A percentile compares a stretch with the other conserved stretches of the same genome.
Conservation (phyloP, 257 asterid genomes). For the Misopates orontium region DNA sequence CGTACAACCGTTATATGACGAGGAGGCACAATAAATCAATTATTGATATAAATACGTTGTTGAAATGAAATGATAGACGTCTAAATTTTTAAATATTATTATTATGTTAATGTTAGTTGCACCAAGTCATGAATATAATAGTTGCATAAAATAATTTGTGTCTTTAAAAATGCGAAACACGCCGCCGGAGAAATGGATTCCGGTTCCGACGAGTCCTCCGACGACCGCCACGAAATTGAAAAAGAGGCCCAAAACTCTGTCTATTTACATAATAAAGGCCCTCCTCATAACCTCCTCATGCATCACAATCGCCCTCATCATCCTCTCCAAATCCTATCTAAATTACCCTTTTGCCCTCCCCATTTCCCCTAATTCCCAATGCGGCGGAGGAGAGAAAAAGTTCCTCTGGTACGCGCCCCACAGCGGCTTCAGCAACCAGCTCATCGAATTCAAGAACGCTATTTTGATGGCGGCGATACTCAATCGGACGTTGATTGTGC, state of each 20-base stretch:
- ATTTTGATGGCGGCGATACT: slow-evolving; percentile 68
- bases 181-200: slow-evolving; percentile 32
- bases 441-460: slow-evolving; percentile 83
- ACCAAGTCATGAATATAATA: too few species aligned
- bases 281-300: slow-evolving; percentile 30
- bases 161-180: background rate
- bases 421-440: slow-evolving; percentile 97
- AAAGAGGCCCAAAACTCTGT: slow-evolving; percentile 29
- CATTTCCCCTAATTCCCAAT: slow-evolving; percentile 35
- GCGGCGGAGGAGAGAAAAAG: slow-evolving; percentile 38
- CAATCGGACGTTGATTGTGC: slow-evolving; percentile 80
- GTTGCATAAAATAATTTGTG: too few species aligned
- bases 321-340: slow-evolving; percentile 39
- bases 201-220: slow-evolving; percentile 17
- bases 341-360: slow-evolving; percentile 38
- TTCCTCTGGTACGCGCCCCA: slow-evolving; percentile 93
- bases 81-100: too few species aligned
- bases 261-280: slow-evolving; percentile 27
- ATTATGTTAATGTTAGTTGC: too few species aligned
- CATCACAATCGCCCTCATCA: slow-evolving; percentile 43
- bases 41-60: too few species aligned
- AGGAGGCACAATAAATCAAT: too few species aligned
- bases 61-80: too few species aligned
- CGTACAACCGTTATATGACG: too few species aligned
- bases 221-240: slow-evolving; percentile 36